Evolutionary conservation across 2,329 filamentous ascomycete genomes (phyloP), one percentile per base, ranked within the genome.

Genomic region (Gnomoniopsis sp.): DNA sequence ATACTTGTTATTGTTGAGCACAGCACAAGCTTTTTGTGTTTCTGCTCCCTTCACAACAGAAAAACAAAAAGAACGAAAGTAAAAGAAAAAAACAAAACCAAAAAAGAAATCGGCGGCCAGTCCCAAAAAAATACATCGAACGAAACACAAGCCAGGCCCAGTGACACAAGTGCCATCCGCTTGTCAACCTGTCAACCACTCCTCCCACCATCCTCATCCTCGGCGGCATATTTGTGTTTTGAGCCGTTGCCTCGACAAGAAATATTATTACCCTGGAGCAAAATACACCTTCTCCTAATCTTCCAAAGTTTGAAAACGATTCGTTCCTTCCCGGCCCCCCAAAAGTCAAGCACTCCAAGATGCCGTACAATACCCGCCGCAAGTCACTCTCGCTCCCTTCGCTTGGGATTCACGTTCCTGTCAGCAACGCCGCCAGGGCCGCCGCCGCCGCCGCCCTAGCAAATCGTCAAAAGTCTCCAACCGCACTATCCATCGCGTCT

Each of bases 301-400:
- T 48, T 23, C 21, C 15, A 38, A 30, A 2, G 6, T 17, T 15
- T 17, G 3, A 4, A 14, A 53, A 47, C 46, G 21, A 48, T 21
- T n/a, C 14, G 46, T 48, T 7, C 26, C 43, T 41, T 38, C 51
- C 36, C 12, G 36, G 3, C 36, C 22, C 11, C 51, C 41, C 33
- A 41, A n/a, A 14, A 41, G 22, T 15, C 22, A n/a, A n/a, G n/a
- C n/a, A n/a, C n/a, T 23, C 63, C 63, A 66, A 67, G 69, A 96
- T 96, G 91, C 89, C 89, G 71, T 97, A 97, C 82, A 96, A 97
- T 76, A 98, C 93, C 66, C 90, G 93, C 77, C 88, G 93, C 75
- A 98, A 98, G 81, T 96, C 92, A 71, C 80, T 99, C 66, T 97
- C 93, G 63, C 81, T 98, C 70, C 90, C 91, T 61, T 96, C 92